Evolutionary conservation across 1,284 basidiomycete genomes (phyloP).

Genomic region (Vanrija sp.): DNA sequence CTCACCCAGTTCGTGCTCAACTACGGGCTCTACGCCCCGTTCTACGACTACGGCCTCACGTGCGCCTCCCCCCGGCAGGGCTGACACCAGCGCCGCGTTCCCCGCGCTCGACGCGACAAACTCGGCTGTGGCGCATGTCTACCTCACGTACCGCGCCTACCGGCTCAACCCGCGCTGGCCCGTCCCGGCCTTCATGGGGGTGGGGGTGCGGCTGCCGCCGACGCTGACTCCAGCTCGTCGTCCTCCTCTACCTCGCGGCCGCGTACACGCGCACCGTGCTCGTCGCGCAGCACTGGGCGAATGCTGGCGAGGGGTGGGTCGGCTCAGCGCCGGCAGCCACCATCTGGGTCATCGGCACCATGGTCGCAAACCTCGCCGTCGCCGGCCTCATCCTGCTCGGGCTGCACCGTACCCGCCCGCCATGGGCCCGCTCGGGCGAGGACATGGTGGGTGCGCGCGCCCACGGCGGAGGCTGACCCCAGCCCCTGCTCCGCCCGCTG

Average conservation of each 20-base stretch:
- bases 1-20: conserved; percentile 20
- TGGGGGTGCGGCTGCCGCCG: conserved; percentile 2
- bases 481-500: conserved; percentile 25
- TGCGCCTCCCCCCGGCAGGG: no score
- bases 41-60: background rate
- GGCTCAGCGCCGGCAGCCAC: no score
- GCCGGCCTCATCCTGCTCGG: conserved; percentile 23
- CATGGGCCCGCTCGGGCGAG: conserved; percentile 28
- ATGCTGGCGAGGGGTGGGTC: no score
- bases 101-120: background rate
- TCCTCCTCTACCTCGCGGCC: background rate
- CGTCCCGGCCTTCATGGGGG: conserved; percentile 18
- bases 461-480: background rate
- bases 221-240: background rate
- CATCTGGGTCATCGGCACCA: conserved; percentile 17
- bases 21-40: conserved; percentile 17
- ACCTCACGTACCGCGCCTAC: conserved; percentile 34
- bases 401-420: conserved; percentile 26
- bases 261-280: background rate
- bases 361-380: conserved; percentile 29
- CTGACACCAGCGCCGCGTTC: no score
- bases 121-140: conserved; percentile 21
- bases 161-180: conserved; percentile 25
- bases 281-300: no score
- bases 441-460: background rate